Conservation (phyloP, 257 asterid species). For the Echium plantagineum region DNA sequence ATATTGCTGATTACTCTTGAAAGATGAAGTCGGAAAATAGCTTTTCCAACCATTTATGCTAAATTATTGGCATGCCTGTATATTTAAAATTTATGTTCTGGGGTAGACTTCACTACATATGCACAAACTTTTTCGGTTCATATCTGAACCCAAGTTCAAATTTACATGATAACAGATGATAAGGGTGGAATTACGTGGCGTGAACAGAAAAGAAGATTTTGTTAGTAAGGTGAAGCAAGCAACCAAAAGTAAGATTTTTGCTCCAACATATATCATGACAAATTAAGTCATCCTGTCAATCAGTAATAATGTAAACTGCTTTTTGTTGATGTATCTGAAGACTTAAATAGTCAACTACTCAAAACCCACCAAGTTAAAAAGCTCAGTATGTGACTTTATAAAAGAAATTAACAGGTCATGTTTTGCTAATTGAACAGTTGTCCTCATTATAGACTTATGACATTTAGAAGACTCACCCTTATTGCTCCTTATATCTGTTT, state of each 20-base stretch:
- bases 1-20: background rate
- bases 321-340: too few species aligned
- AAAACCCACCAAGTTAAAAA: too few species aligned
- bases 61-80: background rate
- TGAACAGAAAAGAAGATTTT: conserved; percentile 44
- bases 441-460: too few species aligned
- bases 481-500: too few species aligned
- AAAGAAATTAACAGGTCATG: too few species aligned
- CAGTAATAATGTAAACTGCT: too few species aligned
- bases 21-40: background rate
- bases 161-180: conserved; percentile 48
- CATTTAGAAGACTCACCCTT: too few species aligned
- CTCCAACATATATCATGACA: background rate
- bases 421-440: too few species aligned
- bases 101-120: background rate
- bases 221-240: conserved; percentile 64
- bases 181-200: conserved; percentile 54
- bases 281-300: background rate
- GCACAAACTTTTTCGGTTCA: background rate
- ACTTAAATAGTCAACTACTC: too few species aligned
- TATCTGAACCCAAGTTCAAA: background rate
- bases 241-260: conserved; percentile 41
- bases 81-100: background rate
- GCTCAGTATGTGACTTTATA: too few species aligned
- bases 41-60: too few species aligned